Evolutionary conservation across 1,139 yeast species (phyloP), one percentile per base, ranked within the genome.

Genomic region (Saccharomyces hybrid): DNA sequence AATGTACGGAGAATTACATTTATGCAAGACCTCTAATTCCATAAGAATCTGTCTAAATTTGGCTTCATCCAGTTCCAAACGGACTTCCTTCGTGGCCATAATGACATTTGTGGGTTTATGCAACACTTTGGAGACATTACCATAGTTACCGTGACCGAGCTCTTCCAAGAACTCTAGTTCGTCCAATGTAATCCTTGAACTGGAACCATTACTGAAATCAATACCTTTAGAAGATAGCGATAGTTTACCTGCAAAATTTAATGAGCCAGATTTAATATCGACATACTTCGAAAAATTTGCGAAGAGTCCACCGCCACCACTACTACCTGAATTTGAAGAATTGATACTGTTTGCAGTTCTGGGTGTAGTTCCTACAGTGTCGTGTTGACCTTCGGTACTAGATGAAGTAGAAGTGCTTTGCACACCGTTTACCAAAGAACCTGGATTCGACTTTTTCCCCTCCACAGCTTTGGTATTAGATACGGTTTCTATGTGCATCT

Each of bases 61-160:
- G 23, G 88, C 80, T 65, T 91, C 97, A 68, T 91, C 98, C 56
- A 93, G 77, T 67, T 91, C 98, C 51, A 93, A 73, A 53, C 96
- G 77, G 51, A 93, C 96, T 70, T 93, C 97, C 71, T 93, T 93
- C 96, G 93, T 89, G 2, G 98, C 98, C 97, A 93, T 89, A 26
- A 84, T 73, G 26, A 90, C 88, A 26, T 90, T 88, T 0, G 96
- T 90, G n/a, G 98, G 97, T 66, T 85, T 88, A 71, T 93, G 97
- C 51, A 88, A 73, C 1, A 91, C 98, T 71, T 90, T 90, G 34
- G 90, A 83, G 16, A 93, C 99, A 1, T 95, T 88, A 53, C 98
- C 99, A 69, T 93, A 93, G 72, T 93, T 93, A 11, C 99, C 99
- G 52, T 91, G 81, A 2, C 99, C 99, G 50, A 93, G 74, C 70